Base-by-base conservation (phyloP, 2,329 filamentous ascomycete species). In the Macrophomina tecta region DNA sequence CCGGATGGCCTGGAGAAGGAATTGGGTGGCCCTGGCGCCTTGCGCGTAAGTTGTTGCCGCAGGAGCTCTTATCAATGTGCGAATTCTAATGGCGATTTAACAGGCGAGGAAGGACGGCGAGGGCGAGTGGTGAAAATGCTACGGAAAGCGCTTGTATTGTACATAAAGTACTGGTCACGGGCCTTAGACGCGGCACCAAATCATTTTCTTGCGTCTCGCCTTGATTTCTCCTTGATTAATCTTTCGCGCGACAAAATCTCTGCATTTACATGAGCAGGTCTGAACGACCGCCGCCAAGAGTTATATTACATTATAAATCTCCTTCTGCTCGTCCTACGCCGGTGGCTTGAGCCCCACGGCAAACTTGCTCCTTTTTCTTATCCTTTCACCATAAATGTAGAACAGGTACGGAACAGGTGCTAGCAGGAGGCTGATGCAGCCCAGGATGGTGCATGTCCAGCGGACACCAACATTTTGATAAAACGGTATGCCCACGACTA, bases 251-350 rank as follows among this genome's bases (percentile, higher is more conserved):
- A 36, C 32, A 23, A 51, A 23, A 51, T 28, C 23, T 12, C 5
- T 5, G 18, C 3, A 23, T 61, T 48, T 46, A 34, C 30, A n/a
- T 30, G n/a, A 12, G 85, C 81, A 71, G 12, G 48, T 23, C 30
- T 30, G 4, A 14, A 28, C 8, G 7, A 5, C 46, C 23, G 85
- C 77, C 53, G 78, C 79, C 8, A 83, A 34, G 82, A 78, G 1
- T 82, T 82, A 68, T 81, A 82, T 5, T 85, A 85, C 70, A 87
- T 85, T 85, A 0, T 86, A 69, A 0, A 82, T 12, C n/a, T 7
- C 32, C 32, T 7, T 84, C 85, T 8, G 7, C 34, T 6, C 12
- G 6, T 23, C 11, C 52, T 34, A 23, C 6, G 49, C 14, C 79
- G 30, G 79, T 83, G 0, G 84, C 84, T 1, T 74, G 74, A 1